phyloP scores from a whole-genome alignment of 2,329 filamentous ascomycete genomes.

The Xylariales sp. region DNA sequence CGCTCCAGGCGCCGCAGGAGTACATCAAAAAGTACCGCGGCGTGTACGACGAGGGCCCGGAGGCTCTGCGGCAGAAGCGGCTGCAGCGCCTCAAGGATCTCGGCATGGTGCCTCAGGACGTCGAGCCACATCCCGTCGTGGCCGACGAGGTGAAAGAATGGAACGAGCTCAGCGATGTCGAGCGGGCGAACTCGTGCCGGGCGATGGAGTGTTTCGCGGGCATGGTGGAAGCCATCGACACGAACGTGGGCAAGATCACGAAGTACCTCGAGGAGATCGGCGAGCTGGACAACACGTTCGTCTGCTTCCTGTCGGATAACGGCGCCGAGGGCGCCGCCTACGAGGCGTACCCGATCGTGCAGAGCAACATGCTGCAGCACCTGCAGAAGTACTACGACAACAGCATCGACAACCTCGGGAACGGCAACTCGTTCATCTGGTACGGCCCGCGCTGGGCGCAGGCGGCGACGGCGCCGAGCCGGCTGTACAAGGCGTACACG shows the following conservation, averaged over 20 bases:
- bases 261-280: slow-evolving; percentile 65
- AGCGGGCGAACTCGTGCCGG: slow-evolving; percentile 59
- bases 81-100: slow-evolving; percentile 67
- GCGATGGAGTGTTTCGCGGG: slow-evolving; percentile 72
- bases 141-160: slow-evolving; percentile 62
- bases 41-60: slow-evolving; percentile 70
- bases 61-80: slow-evolving; percentile 64
- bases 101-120: slow-evolving; percentile 64
- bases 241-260: slow-evolving; percentile 69
- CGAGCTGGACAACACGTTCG: slow-evolving; percentile 72
- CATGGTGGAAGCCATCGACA: slow-evolving; percentile 73
- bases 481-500: slow-evolving; percentile 57
- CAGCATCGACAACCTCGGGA: slow-evolving; percentile 67
- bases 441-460: slow-evolving; percentile 67
- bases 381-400: slow-evolving; percentile 69
- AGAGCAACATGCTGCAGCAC: slow-evolving; percentile 62
- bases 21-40: slow-evolving; percentile 68
- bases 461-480: slow-evolving; percentile 53
- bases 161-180: slow-evolving; percentile 59
- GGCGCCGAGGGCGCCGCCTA: slow-evolving; percentile 70
- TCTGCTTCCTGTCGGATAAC: slow-evolving; percentile 73
- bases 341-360: slow-evolving; percentile 68
- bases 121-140: slow-evolving; percentile 62
- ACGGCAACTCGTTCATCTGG: slow-evolving; percentile 69
- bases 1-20: slow-evolving; percentile 67